These are phyloP conservation scores for Firmiana major DNA, from an alignment of 345 rosid species.

Conservation along the genomic window DNA sequence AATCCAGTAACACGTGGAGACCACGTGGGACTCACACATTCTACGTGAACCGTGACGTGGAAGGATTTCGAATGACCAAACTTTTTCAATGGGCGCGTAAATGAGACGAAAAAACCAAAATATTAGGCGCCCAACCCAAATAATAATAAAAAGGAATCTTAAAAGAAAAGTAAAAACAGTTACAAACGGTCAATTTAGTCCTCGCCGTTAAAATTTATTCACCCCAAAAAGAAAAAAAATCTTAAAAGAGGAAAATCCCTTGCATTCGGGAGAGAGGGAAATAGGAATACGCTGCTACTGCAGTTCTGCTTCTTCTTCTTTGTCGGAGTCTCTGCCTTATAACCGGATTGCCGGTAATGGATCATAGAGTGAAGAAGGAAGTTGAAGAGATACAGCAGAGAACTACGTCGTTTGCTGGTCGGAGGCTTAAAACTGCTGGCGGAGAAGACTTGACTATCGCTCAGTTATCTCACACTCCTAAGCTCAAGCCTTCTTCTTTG, in stretches of 20 bases:
- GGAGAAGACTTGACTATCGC: slow-evolving; percentile 1
- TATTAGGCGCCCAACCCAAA: too few relatives aligned
- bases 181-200: neutral
- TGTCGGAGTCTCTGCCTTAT: neutral
- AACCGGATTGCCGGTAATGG: slow-evolving; percentile 17
- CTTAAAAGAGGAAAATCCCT: neutral
- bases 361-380: slow-evolving; percentile 15
- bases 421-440: neutral
- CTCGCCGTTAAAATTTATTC: neutral
- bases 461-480: slow-evolving; percentile 2
- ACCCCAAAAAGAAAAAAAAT: neutral
- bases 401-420: neutral
- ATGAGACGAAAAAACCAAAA: neutral
- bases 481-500: slow-evolving; percentile 1
- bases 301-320: neutral
- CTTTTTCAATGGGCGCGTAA: neutral
- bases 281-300: neutral
- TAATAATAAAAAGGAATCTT: neutral
- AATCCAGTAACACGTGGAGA: neutral
- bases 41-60: neutral
- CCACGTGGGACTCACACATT: neutral
- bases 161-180: too few relatives aligned
- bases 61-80: neutral
- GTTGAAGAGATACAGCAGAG: slow-evolving; percentile 5
- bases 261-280: neutral